Base-by-base conservation (phyloP, 2,329 filamentous ascomycete genomes). In the Alternaria ethzedia region DNA sequence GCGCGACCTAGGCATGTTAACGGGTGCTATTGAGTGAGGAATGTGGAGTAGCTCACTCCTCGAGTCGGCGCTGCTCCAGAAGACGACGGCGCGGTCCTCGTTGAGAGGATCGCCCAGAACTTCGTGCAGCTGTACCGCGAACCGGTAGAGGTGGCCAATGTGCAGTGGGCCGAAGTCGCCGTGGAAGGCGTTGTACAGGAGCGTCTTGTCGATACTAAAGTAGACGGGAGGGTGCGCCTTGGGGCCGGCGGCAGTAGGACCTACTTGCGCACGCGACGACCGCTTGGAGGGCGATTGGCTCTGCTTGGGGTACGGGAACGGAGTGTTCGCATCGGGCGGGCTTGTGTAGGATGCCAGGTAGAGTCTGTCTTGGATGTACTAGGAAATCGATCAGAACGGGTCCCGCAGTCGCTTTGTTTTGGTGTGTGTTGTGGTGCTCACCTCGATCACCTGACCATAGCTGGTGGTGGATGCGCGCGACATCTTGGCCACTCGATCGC, bases 151-250 rank as follows among this genome's bases (percentile, higher is more conserved):
- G 80, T 99, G 96, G 25, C 96, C 96, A 71, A 99, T 97, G 84
- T 99, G 96, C 63, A 99, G 86, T 75, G 96, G 96, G 74, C 96
- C 96, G 80, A 99, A 99, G 83, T 99, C 96, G 75, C 96, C 94
- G 82, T 98, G 94, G 82, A 99, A 99, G 30, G 95, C 94, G 81
- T 99, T 99, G 86, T 99, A 99, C 50, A 97, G 87, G 47, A 99
- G 89, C 44, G 86, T 91, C 78, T 97, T 93, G 78, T 99, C 96
- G 70, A 98, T 90, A 54, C 93, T 95, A 82, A 99, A 99, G 83
- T 98, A 99, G 78, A 92, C 94, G 1, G 96, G 96, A 59, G 90
- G 82, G 54, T 82, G 80, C 47, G 80, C 83, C 70, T 87, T 88
- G 57, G 85, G 82, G n/a, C 85, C 81, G 25, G 80, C 81, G 10